These are phyloP conservation scores for Alisma plantagoaquatica DNA, from an alignment of 106 monocot species.

Conservation along the genomic window DNA sequence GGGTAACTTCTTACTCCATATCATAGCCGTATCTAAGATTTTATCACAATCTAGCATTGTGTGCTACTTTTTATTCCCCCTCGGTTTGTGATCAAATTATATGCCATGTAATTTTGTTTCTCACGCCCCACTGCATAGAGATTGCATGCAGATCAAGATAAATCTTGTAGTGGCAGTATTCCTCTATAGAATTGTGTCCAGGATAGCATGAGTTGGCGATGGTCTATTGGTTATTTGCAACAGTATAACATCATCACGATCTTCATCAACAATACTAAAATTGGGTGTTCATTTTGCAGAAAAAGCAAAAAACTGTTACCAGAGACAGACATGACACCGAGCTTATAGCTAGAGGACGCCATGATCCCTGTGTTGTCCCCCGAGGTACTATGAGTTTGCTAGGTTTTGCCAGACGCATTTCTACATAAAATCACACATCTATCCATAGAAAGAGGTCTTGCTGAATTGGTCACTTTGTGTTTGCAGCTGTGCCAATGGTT, in stretches of 20 bases:
- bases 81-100: neutral
- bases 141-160: neutral
- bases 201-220: neutral
- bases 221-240: neutral
- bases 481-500: constrained; percentile 96
- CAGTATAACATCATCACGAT: neutral
- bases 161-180: no score
- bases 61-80: neutral
- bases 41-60: no score
- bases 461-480: no score
- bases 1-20: constrained; percentile 40
- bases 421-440: no score
- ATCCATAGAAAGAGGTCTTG: no score
- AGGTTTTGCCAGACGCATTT: neutral
- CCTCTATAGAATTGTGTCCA: no score
- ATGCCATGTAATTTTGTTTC: neutral
- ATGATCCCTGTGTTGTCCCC: no score
- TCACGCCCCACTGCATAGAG: neutral
- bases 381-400: neutral
- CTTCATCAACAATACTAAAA: neutral
- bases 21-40: no score
- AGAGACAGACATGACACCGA: constrained; percentile 24
- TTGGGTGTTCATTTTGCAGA: constrained; percentile 36
- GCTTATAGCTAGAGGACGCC: no score
- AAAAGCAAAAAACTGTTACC: constrained; percentile 89